phyloP scores from a whole-genome alignment of 352 stramenopile genomes.

The Pythium periplocum region DNA sequence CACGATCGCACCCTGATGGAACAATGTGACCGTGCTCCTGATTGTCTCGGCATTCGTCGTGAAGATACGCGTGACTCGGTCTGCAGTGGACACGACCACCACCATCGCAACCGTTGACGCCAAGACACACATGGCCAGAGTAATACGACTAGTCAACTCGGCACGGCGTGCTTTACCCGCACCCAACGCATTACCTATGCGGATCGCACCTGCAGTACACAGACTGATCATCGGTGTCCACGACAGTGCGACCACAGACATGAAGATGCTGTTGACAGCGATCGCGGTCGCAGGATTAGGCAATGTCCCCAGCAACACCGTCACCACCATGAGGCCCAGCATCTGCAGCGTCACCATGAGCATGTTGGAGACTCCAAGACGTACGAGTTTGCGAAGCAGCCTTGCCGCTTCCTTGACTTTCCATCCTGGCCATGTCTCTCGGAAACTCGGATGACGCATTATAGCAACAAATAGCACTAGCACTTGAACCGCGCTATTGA shows the following conservation, averaged over 20 bases:
- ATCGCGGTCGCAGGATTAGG: slow-evolving; percentile 23
- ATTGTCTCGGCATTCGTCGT: slow-evolving; percentile 31
- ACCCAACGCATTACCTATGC: slow-evolving; percentile 27
- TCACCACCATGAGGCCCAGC: slow-evolving; percentile 24
- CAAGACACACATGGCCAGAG: background rate
- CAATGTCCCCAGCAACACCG: slow-evolving; percentile 19
- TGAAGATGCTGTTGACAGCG: slow-evolving; percentile 19
- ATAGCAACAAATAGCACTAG: slow-evolving; percentile 2
- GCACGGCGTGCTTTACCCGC: slow-evolving; percentile 20
- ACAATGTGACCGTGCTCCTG: slow-evolving; percentile 28
- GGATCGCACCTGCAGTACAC: slow-evolving; percentile 19
- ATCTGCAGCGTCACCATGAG: slow-evolving; percentile 41
- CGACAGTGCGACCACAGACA: slow-evolving; percentile 9
- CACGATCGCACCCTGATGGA: slow-evolving; percentile 14
- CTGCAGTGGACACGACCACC: slow-evolving; percentile 30
- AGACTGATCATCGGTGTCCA: slow-evolving; percentile 21
- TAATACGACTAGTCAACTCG: no score
- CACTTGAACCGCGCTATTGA: background rate
- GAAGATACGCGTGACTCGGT: slow-evolving; percentile 35
- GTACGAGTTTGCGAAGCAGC: slow-evolving; percentile 24
- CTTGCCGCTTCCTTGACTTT: slow-evolving; percentile 8
- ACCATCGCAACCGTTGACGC: slow-evolving; percentile 23
- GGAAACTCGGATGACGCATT: slow-evolving; percentile 6
- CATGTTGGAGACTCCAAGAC: slow-evolving; percentile 27
- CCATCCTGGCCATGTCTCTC: slow-evolving; percentile 19